Percentiles rank a stretch among this genome's conserved stretches.
These are phyloP conservation scores for Raphanus raphanistrum DNA, from an alignment of 345 rosid species.

Conservation along the genomic window DNA sequence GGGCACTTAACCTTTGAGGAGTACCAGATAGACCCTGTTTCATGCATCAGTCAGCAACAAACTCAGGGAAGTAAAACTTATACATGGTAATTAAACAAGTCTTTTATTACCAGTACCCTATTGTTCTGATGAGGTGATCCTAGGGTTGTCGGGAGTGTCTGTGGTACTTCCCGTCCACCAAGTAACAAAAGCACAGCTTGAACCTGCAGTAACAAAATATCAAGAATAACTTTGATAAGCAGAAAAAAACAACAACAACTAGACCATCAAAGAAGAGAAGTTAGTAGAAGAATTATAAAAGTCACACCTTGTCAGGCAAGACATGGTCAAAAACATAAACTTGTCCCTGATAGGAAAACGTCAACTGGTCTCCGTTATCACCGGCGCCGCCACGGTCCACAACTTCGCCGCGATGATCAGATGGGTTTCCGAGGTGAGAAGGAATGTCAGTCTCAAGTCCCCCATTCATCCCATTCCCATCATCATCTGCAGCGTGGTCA, in stretches of 20 bases:
- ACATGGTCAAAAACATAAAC: slow-evolving; percentile 74
- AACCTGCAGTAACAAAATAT: slow-evolving; percentile 42
- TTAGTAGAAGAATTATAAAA: not conserved
- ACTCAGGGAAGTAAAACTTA: not conserved
- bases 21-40: slow-evolving; percentile 51
- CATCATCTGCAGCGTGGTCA: slow-evolving; percentile 41
- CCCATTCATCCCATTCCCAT: slow-evolving; percentile 35
- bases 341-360: slow-evolving; percentile 73
- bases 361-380: slow-evolving; percentile 59
- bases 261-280: slow-evolving; percentile 1
- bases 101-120: slow-evolving; percentile 38
- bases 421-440: slow-evolving; percentile 51
- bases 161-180: slow-evolving; percentile 62
- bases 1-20: slow-evolving; percentile 56
- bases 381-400: slow-evolving; percentile 34
- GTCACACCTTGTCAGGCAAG: slow-evolving; percentile 67
- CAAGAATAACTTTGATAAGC: not conserved
- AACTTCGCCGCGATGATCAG: slow-evolving; percentile 46
- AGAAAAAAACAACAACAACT: not conserved
- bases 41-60: slow-evolving; percentile 30
- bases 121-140: slow-evolving; percentile 46
- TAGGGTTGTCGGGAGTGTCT: slow-evolving; percentile 35
- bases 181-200: slow-evolving; percentile 64
- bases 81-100: slow-evolving; percentile 3
- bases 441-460: slow-evolving; percentile 52